Evolutionary conservation across 306 rosid species (phyloP).

Genomic region (Crotalaria pallida): DNA sequence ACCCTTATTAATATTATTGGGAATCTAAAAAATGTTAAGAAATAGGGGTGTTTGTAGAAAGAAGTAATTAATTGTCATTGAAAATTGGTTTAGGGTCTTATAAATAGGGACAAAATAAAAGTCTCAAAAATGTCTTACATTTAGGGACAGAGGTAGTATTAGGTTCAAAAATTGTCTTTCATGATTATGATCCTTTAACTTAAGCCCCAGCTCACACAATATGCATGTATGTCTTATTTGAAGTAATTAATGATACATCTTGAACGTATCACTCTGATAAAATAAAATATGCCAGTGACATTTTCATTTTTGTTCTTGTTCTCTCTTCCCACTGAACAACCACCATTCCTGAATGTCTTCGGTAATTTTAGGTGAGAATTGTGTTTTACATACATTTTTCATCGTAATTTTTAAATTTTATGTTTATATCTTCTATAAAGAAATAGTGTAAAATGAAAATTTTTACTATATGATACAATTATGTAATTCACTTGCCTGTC

Average conservation of each 20-base stretch:
- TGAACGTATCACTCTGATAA: background rate
- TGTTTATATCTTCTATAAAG: background rate
- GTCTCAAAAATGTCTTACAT: too few species aligned
- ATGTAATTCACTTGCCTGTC: background rate
- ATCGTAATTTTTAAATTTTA: conserved; percentile 2
- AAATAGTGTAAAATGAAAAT: background rate
- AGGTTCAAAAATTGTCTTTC: background rate
- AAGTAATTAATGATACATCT: background rate
- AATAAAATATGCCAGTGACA: background rate
- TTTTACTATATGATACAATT: background rate
- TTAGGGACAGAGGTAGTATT: too few species aligned
- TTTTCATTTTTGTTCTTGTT: background rate
- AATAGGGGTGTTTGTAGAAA: too few species aligned
- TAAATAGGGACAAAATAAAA: too few species aligned
- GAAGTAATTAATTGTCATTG: too few species aligned
- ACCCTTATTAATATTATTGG: too few species aligned
- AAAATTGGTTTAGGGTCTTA: too few species aligned
- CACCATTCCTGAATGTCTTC: background rate
- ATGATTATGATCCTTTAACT: background rate
- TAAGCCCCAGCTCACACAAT: background rate
- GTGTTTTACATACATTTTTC: background rate
- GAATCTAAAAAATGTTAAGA: too few species aligned
- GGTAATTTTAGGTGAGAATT: background rate
- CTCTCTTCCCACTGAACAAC: background rate
- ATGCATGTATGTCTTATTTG: background rate